Evolutionary conservation across 768 basidiomycete species (phyloP), one percentile per base, ranked within the genome.

Genomic region (Phanerochaete carnosa): DNA sequence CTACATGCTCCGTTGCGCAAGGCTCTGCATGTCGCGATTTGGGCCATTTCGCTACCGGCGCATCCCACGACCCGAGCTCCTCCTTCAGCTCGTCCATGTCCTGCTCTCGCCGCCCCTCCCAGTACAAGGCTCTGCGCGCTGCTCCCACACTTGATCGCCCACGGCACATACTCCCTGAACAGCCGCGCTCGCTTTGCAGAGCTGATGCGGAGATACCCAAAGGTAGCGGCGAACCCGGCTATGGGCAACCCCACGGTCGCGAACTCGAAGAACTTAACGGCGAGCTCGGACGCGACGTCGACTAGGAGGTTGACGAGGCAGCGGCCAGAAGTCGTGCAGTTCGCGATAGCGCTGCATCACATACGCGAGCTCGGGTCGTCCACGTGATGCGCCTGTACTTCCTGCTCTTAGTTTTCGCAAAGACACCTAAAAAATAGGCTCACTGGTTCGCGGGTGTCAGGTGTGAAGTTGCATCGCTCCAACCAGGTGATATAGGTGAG

Each of bases 341-440:
- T 99, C 95, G 26, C 96, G 89, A 73, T 98, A 99, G 54, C 96
- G 89, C 66, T 95, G 93, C 90, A 99, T 94, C 58, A 98, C 92
- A 73, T 97, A 98, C 26, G 97, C 97, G 12, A 97, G 83, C 68
- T 97, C 95, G 1, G 95, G 69, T 98, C 94, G 69, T 90, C 85
- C 59, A 98, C 89, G 69, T 98, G 98, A 64, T 89, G 92, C 6
- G 97, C 95, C 95, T 98, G 47, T 5, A 8, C 15, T 30, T 19
- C 22, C 30, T 19, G 32, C 6, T 19, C 1, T 52, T 30, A 52
- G 23, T 22, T 15, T 29, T 32, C 47, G 33, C 30, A 23, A 8
- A 30, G 37, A 15, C 52, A 19, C 12, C 29, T 23, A 19, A 22
- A 22, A 26, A 16, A 47, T n/a, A 13, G 9, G 6, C 86, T 62